Conservation (phyloP, 192 early-diverging fungal genomes). For the Funneliformis mosseae region DNA sequence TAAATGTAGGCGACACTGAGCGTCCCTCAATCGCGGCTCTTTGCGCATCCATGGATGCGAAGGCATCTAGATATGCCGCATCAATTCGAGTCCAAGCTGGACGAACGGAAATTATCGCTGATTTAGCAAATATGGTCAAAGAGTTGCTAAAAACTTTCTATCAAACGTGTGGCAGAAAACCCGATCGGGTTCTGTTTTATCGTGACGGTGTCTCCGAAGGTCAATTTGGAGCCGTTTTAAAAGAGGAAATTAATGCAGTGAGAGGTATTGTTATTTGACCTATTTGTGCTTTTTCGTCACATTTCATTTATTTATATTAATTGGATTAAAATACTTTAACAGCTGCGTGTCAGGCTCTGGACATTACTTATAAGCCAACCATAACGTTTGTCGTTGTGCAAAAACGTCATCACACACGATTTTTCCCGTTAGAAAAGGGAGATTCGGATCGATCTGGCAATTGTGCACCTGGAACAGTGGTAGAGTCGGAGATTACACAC, state of each 20-base stretch:
- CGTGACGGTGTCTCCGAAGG: slow-evolving; percentile 91
- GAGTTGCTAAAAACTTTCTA: slow-evolving; percentile 73
- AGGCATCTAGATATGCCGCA: slow-evolving; percentile 65
- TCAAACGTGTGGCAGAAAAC: slow-evolving; percentile 67
- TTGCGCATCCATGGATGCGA: slow-evolving; percentile 67
- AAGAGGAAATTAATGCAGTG: slow-evolving; percentile 72
- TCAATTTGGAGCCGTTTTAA: slow-evolving; percentile 77
- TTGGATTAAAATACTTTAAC: slow-evolving; percentile 41
- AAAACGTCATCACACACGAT: slow-evolving; percentile 88
- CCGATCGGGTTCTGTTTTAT: slow-evolving; percentile 80
- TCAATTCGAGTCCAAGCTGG: slow-evolving; percentile 68
- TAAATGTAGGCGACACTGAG: slow-evolving; percentile 38
- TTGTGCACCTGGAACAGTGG: slow-evolving; percentile 78
- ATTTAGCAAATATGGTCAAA: slow-evolving; percentile 65
- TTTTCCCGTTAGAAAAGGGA: slow-evolving; percentile 68
- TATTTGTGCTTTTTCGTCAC: neutral
- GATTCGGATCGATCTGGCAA: slow-evolving; percentile 79
- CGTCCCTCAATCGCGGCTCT: slow-evolving; percentile 78
- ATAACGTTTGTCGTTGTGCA: slow-evolving; percentile 86
- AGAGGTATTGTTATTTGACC: slow-evolving; percentile 35
- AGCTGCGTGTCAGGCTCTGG: slow-evolving; percentile 64
- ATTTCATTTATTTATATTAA: slow-evolving; percentile 23
- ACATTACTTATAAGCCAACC: slow-evolving; percentile 70
- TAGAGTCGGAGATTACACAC: slow-evolving; percentile 73
- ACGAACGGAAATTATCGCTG: slow-evolving; percentile 71